phyloP scores from a whole-genome alignment of 768 basidiomycete genomes.

The Tylopilus sp. region DNA sequence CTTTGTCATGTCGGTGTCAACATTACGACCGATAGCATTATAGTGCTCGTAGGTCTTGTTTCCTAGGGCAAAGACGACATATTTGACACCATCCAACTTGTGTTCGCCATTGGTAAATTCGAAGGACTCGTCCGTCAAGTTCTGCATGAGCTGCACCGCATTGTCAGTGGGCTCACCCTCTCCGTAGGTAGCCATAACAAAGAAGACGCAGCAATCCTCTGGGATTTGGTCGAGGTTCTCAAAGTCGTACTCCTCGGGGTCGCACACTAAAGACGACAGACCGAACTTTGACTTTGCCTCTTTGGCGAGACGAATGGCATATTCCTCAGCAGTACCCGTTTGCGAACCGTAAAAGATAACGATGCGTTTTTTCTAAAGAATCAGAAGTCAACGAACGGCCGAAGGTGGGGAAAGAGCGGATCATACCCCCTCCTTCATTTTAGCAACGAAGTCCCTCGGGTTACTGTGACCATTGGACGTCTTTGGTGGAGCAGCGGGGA shows the following conservation, averaged over 20 bases:
- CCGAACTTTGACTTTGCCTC: constrained; percentile 97
- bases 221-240: constrained; percentile 92
- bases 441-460: constrained; percentile 90
- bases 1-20: constrained; percentile 69
- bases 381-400: constrained; percentile 1
- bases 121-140: constrained; percentile 81
- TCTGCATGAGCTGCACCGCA: constrained; percentile 91
- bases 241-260: constrained; percentile 99
- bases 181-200: constrained; percentile 97
- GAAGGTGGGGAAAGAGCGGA: not conserved
- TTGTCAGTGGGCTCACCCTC: constrained; percentile 99
- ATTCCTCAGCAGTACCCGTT: constrained; percentile 98
- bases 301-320: constrained; percentile 95
- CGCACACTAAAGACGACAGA: constrained; percentile 92
- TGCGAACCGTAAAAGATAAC: constrained; percentile 99
- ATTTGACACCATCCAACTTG: constrained; percentile 81
- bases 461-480: constrained; percentile 68
- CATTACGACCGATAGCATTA: constrained; percentile 79
- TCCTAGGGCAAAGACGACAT: constrained; percentile 91
- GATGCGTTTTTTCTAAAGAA: constrained; percentile 84
- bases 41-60: constrained; percentile 96
- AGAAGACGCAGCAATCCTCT: constrained; percentile 83
- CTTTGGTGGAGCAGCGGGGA: constrained; percentile 44
- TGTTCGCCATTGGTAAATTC: constrained; percentile 80
- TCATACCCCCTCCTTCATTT: constrained; percentile 90